Base-by-base conservation (phyloP, 1,284 basidiomycete genomes). In the Retiboletus flavoniger region DNA sequence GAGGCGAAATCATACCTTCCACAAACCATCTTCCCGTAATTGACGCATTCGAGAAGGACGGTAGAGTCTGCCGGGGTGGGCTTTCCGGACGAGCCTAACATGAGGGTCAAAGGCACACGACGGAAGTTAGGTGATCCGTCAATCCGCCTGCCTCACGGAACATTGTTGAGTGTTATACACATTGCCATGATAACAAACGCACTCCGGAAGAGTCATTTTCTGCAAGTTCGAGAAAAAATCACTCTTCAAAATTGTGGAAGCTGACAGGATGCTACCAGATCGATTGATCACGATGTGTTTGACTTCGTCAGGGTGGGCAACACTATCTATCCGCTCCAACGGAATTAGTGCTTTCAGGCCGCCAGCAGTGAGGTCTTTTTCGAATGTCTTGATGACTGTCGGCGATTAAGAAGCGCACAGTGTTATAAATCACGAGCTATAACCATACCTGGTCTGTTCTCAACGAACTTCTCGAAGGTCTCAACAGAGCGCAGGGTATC, bases 151-250 rank as follows among this genome's bases (percentile, higher is more conserved):
- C 24, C 50, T 29, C 49, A 34, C 40, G 35, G 56, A 50, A 42
- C 4, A 13, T 39, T 10, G 6, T 40, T 58, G 45, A 57, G 54
- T 8, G 26, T 43, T 40, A 44, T 28, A 19, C n/a, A 14, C 17
- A 38, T 44, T 36, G 10, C n/a, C 13, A 50, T 1, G 4, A 39
- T 34, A 13, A 48, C 29, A 32, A 8, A 77, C 87, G 51, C 62
- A 94, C 88, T 97, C 95, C 0, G 93, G 91, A 4, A 98, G 75
- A 11, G 91, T 91, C 86, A 96, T 93, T 75, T 97, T 97, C 74
- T 98, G 95, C 46, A 98, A 69, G 61, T 93, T 93, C 2, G 85
- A 87, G 81, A 98, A 98, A 76, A 98, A 95, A 72, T 98, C 95
- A 53, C 92, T 95, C 76, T 99, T 99, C 67, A 99, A 79, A 65